These are phyloP conservation scores for Yamagishiella unicocca DNA, from an alignment of 139 green algal species.

Conservation along the genomic window DNA sequence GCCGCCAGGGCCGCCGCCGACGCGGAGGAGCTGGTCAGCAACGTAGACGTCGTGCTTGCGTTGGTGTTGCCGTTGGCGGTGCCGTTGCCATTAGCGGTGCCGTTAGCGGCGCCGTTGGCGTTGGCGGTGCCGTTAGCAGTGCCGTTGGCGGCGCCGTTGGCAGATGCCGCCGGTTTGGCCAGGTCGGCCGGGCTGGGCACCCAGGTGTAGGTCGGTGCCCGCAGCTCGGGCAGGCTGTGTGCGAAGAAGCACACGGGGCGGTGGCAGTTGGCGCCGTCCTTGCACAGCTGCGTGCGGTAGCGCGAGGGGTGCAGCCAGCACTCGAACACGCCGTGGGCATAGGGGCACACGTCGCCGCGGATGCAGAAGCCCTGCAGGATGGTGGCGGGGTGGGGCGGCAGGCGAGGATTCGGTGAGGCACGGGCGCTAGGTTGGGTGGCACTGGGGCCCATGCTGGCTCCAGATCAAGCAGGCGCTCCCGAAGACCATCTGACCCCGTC, in stretches of 20 bases:
- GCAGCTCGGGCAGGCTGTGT: conserved; percentile 80
- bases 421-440: too few species aligned
- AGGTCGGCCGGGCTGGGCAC: conserved; percentile 59
- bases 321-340: conserved; percentile 94
- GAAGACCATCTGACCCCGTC: too few species aligned
- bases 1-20: not conserved
- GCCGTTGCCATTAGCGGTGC: not conserved
- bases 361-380: conserved; percentile 70
- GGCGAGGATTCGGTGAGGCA: too few species aligned
- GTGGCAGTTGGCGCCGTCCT: conserved; percentile 80
- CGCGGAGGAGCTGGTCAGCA: not conserved
- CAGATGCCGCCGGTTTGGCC: not conserved
- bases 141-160: not conserved
- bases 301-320: conserved; percentile 90
- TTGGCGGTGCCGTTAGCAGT: not conserved
- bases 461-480: too few species aligned
- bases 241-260: conserved; percentile 93
- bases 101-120: not conserved
- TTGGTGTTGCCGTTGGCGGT: not conserved
- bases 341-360: conserved; percentile 84
- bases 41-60: not conserved
- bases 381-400: not conserved
- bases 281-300: conserved; percentile 93
- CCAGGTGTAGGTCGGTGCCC: conserved; percentile 73
- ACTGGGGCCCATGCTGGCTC: too few species aligned